These are phyloP conservation scores for Crithidia fasciculata DNA, from an alignment of 208 protist genomes.

Conservation along the genomic window DNA sequence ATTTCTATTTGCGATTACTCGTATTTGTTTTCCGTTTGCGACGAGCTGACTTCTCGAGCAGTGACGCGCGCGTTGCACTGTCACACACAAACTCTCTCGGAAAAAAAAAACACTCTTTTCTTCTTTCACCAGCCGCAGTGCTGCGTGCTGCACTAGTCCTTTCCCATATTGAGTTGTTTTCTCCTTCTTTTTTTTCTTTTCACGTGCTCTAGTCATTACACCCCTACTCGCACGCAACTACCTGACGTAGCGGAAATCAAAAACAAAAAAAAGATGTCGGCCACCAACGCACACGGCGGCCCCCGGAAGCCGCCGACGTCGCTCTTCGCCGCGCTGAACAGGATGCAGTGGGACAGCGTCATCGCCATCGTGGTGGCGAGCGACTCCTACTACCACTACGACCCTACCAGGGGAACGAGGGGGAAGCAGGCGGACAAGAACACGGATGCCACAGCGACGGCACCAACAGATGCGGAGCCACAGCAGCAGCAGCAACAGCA, in stretches of 20 bases:
- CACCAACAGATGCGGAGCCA: background rate
- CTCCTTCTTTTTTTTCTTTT: too few relatives aligned
- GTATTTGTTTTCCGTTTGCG: too few relatives aligned
- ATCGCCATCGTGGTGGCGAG: slow-evolving; percentile 24
- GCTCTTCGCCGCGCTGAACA: background rate
- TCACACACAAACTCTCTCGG: too few relatives aligned
- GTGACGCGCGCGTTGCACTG: too few relatives aligned
- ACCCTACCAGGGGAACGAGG: background rate
- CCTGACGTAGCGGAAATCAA: background rate
- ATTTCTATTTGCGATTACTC: too few relatives aligned
- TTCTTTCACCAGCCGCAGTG: too few relatives aligned
- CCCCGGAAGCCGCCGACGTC: background rate
- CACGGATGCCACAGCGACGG: background rate
- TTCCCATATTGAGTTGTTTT: too few relatives aligned
- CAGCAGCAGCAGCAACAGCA: background rate
- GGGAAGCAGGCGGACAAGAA: background rate
- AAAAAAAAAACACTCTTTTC: too few relatives aligned
- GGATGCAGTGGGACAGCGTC: slow-evolving; percentile 28
- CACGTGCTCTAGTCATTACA: too few relatives aligned
- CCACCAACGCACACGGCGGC: background rate
- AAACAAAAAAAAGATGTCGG: background rate
- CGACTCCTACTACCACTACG: slow-evolving; percentile 37
- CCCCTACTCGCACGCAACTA: too few relatives aligned
- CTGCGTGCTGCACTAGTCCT: too few relatives aligned
- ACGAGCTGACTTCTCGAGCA: too few relatives aligned